Conservation (phyloP, 192 early-diverging fungal species). For the Nowakowskiella sp. region DNA sequence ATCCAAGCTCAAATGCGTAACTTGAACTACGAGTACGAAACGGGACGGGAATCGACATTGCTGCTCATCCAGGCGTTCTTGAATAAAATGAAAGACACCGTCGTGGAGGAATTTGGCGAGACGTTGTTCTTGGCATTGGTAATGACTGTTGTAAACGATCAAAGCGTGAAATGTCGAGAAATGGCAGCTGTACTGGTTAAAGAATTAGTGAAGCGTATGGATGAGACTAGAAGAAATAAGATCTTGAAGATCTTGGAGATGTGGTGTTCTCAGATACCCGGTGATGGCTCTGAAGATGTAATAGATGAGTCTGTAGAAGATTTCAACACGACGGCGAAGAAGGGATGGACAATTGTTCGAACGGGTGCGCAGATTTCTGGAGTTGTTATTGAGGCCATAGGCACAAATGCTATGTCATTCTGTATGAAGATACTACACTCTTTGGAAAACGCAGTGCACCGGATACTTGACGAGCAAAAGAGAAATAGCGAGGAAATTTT, state of each 20-base stretch:
- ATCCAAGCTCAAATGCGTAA: constrained; percentile 87
- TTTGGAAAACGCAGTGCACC: constrained; percentile 4
- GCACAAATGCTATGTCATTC: constrained; percentile 22
- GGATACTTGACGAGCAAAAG: background rate
- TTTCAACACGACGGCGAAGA: background rate
- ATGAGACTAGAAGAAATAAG: constrained; percentile 50
- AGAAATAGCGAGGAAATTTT: background rate
- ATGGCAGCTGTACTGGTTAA: constrained; percentile 75
- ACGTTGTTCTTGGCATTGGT: constrained; percentile 80
- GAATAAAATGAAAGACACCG: constrained; percentile 66
- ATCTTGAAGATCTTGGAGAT: constrained; percentile 61
- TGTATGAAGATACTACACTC: constrained; percentile 7
- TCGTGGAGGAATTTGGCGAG: constrained; percentile 68
- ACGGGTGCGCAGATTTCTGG: constrained; percentile 81
- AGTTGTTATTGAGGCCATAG: constrained; percentile 70
- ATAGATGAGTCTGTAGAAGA: constrained; percentile 4
- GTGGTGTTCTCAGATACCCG: constrained; percentile 57
- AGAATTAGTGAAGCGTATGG: constrained; percentile 53
- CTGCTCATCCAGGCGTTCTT: constrained; percentile 77
- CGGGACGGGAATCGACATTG: constrained; percentile 83
- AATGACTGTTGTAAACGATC: constrained; percentile 82
- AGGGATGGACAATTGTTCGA: constrained; percentile 62
- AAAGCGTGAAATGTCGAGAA: constrained; percentile 83
- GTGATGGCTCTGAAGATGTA: constrained; percentile 16
- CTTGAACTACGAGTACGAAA: constrained; percentile 83